Conservation (phyloP, 495 filamentous ascomycete genomes). For the Hapsidospora chrysogenum region DNA sequence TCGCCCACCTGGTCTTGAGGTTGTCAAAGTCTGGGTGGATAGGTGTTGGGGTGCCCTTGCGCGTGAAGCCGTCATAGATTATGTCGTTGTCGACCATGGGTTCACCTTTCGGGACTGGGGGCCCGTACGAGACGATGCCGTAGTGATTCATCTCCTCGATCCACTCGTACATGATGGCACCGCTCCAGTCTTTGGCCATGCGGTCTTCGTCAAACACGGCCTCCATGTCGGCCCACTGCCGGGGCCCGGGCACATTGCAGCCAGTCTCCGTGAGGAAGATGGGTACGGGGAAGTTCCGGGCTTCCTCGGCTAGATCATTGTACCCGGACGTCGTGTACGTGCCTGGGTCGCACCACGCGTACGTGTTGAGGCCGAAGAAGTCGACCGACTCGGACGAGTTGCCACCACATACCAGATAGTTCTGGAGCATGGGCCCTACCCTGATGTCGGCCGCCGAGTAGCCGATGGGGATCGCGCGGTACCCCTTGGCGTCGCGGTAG, state of each 20-base stretch:
- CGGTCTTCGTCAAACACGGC: conserved; percentile 50
- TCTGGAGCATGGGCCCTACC: conserved; percentile 71
- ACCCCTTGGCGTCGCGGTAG: conserved; percentile 59
- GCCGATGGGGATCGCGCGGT: conserved; percentile 69
- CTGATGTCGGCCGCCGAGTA: conserved; percentile 86
- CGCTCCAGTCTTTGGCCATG: conserved; percentile 66
- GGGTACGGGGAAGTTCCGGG: conserved; percentile 43
- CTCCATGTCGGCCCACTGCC: conserved; percentile 59
- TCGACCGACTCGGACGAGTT: conserved; percentile 57
- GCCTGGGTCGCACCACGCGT: conserved; percentile 68
- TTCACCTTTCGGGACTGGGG: conserved; percentile 26
- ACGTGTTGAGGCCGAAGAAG: conserved; percentile 75
- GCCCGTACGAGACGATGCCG: conserved; percentile 67
- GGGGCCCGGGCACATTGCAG: conserved; percentile 49
- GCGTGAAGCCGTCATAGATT: conserved; percentile 47
- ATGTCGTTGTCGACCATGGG: conserved; percentile 29
- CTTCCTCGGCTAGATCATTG: conserved; percentile 36
- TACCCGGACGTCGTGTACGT: conserved; percentile 56
- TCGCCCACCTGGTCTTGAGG: conserved; percentile 62
- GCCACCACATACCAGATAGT: conserved; percentile 66
- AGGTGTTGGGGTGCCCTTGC: conserved; percentile 58
- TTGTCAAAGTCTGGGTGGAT: conserved; percentile 63
- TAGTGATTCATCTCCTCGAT: conserved; percentile 75
- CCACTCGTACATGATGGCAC: conserved; percentile 81
- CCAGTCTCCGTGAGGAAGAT: conserved; percentile 80